Percentiles rank a stretch among this genome's conserved stretches.
Conservation (phyloP, 169 alveolate genomes). For the Plasmodium inui region DNA sequence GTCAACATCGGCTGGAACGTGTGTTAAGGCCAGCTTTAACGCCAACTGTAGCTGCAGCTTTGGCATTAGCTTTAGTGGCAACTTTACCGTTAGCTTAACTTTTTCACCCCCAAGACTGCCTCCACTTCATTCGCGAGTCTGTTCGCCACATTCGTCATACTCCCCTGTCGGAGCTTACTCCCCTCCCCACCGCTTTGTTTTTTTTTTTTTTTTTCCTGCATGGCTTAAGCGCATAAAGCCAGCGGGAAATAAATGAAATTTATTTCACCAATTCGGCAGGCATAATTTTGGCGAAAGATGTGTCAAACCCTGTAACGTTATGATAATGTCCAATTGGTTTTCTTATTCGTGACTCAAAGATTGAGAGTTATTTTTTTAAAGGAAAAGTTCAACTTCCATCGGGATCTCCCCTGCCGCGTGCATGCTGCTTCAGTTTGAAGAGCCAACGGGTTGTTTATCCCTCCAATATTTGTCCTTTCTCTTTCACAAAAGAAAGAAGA, state of each 20-base stretch:
- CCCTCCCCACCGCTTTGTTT: background rate
- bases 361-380: too few relatives aligned
- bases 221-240: background rate
- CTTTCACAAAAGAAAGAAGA: background rate
- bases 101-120: background rate
- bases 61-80: too few relatives aligned
- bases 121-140: background rate
- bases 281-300: background rate
- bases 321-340: background rate
- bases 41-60: background rate
- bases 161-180: background rate
- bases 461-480: background rate
- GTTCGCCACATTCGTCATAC: background rate
- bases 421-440: background rate
- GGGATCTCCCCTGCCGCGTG: background rate
- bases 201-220: background rate
- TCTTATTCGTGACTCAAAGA: background rate
- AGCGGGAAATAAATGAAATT: background rate
- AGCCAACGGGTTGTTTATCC: background rate
- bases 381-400: background rate
- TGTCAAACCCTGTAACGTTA: background rate
- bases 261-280: background rate
- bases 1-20: background rate
- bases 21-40: background rate
- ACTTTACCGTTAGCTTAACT: background rate